Base-by-base conservation (phyloP, 805 yeast genomes). In the Pichia thaimueangensis region DNA sequence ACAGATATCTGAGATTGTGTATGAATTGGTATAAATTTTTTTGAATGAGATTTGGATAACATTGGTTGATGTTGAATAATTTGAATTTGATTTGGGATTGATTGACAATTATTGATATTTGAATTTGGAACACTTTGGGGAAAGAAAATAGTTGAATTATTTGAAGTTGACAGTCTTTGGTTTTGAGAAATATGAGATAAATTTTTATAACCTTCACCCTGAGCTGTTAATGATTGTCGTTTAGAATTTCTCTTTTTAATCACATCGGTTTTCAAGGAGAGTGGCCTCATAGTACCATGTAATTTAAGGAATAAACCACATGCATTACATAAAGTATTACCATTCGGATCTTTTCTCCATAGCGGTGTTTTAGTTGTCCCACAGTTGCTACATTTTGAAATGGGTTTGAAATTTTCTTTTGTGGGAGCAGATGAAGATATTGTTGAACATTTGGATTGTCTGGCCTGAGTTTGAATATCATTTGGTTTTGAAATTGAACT, bases 211-310 rank as follows among this genome's bases (percentile, higher is more conserved):
- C 49, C 52, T 25, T 48, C 49, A 13, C 49, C 51, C 35, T 48
- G 51, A 20, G 34, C 32, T 35, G 47, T 44, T 10, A 53, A 31
- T 11, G 58, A 47, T 34, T 62, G 66, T 49, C 64, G 55, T 42
- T 75, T 71, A 3, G 78, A 70, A 45, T 69, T 69, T 51, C 83
- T 61, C 57, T 77, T 78, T 43, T 74, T 76, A 39, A 78, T 78
- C 1, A 89, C 93, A 59, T 89, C 96, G 0, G 97, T 85, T 41
- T 60, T 60, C 33, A 60, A 60, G 20, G 80, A 71, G 20, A 78
- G 59, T 2, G 83, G 83, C 39, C 83, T 59, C 56, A 75, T 74
- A 3, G 82, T 74, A 15, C 83, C 83, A 52, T 78, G 83, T 16
- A 78, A 58, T 52, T 77, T 77, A 41, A 71, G 68, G 53, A 77